Evolutionary conservation across 208 protist species (phyloP).

Genomic region (Acanthamoeba sp.): DNA sequence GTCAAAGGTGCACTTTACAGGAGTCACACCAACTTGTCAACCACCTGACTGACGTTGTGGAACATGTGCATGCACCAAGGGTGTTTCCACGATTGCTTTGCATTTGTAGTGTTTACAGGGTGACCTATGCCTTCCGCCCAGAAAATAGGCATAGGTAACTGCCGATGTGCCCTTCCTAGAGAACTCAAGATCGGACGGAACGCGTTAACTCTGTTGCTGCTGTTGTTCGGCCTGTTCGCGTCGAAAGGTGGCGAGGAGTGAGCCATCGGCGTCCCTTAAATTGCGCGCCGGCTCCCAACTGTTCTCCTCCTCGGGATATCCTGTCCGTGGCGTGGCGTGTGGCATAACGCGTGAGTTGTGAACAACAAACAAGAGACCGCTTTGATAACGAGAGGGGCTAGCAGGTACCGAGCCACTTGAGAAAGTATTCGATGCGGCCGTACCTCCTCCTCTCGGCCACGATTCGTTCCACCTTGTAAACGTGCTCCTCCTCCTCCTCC

Average conservation of each 20-base stretch:
- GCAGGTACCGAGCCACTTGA: background rate
- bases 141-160: no score
- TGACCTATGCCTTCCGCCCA: no score
- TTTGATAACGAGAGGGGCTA: background rate
- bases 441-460: background rate
- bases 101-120: no score
- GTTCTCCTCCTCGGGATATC: background rate
- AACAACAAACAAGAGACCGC: background rate
- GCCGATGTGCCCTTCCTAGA: no score
- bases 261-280: background rate
- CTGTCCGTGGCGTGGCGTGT: background rate
- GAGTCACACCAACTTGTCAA: no score
- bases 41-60: no score
- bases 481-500: background rate
- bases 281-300: background rate
- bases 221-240: background rate
- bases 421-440: background rate
- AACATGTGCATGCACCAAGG: no score
- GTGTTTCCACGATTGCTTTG: no score
- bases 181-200: no score
- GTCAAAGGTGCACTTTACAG: no score
- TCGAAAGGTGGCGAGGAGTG: background rate
- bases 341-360: background rate
- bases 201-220: background rate
- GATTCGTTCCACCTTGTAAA: background rate